phyloP scores from a whole-genome alignment of 2,329 filamentous ascomycete genomes.

The Phyllosticta ampelicida region DNA sequence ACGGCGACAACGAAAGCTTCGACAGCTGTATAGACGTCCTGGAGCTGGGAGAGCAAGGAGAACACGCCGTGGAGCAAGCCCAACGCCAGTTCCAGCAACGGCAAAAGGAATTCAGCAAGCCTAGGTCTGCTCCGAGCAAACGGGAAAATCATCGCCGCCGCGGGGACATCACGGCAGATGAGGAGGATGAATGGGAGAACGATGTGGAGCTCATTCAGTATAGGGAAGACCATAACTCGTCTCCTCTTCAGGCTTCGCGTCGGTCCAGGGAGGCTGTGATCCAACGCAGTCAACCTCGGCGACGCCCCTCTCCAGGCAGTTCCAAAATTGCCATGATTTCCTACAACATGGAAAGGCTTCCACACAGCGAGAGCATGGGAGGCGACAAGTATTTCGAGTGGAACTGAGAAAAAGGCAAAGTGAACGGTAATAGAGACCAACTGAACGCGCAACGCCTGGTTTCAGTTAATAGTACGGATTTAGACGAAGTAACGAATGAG shows the following conservation, averaged over 20 bases:
- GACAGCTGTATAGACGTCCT: not conserved
- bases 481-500: not conserved
- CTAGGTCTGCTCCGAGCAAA: too few relatives aligned
- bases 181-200: not conserved
- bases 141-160: not conserved
- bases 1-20: not conserved
- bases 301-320: not conserved
- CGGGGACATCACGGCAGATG: not conserved
- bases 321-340: constrained; percentile 3
- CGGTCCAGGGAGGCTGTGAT: not conserved
- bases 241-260: not conserved
- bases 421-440: not conserved
- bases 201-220: not conserved
- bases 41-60: not conserved
- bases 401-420: not conserved
- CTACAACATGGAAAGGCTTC: not conserved
- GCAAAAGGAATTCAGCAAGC: not conserved
- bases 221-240: not conserved
- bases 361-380: not conserved
- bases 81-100: not conserved
- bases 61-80: not conserved
- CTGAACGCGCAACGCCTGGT: not conserved
- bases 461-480: not conserved
- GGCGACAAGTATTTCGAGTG: not conserved
- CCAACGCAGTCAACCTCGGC: not conserved